Conservation (phyloP, 106 monocot species). For the Triglochin maritima region DNA sequence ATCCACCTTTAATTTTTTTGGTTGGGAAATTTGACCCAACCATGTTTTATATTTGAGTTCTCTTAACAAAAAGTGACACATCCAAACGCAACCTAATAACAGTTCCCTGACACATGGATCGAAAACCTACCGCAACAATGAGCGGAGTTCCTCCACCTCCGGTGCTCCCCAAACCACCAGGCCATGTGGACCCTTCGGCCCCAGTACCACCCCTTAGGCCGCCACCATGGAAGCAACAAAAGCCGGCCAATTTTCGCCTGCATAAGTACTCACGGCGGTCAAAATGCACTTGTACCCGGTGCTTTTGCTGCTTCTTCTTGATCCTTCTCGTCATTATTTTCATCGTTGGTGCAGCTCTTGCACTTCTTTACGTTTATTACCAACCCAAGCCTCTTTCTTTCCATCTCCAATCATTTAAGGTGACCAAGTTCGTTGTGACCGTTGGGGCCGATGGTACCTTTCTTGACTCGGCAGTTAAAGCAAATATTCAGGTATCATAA, state of each 20-base stretch:
- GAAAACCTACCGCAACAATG: not conserved
- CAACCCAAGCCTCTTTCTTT: slow-evolving; percentile 40
- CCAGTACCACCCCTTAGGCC: not conserved
- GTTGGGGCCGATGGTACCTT: slow-evolving; percentile 27
- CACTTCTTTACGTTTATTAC: slow-evolving; percentile 45
- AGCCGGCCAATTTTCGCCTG: not conserved
- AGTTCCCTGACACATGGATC: slow-evolving; percentile 1
- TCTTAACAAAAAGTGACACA: too few species aligned
- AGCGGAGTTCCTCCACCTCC: slow-evolving; percentile 5
- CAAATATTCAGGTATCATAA: slow-evolving; percentile 14
- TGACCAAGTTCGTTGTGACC: slow-evolving; percentile 16
- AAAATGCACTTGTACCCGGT: slow-evolving; percentile 4
- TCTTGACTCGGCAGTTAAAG: slow-evolving; percentile 20
- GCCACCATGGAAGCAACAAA: not conserved
- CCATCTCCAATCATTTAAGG: slow-evolving; percentile 30
- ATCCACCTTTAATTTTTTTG: too few species aligned
- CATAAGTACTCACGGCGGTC: not conserved
- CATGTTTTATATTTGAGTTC: too few species aligned
- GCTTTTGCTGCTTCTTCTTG: slow-evolving; percentile 36
- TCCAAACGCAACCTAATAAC: slow-evolving; percentile 2
- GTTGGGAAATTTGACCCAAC: too few species aligned
- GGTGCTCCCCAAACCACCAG: slow-evolving; percentile 14
- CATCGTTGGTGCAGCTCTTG: slow-evolving; percentile 29
- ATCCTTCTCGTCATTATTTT: slow-evolving; percentile 20
- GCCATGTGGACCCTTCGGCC: slow-evolving; percentile 2